phyloP scores from a whole-genome alignment of 23 red algal species.

The Gracilaria gracilis region DNA sequence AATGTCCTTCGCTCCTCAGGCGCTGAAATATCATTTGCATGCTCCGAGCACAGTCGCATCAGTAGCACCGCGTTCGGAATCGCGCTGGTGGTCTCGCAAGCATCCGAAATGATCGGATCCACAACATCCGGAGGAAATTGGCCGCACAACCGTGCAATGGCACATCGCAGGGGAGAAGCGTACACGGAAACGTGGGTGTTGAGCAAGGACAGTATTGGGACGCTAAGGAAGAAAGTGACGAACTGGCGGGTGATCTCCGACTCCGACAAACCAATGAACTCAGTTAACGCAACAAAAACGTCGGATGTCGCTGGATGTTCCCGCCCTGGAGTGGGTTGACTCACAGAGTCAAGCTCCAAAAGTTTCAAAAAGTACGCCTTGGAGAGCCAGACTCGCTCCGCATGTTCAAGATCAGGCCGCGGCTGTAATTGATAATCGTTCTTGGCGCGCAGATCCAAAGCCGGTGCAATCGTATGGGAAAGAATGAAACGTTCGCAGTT shows the following conservation, averaged over 20 bases:
- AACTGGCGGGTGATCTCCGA: conserved; percentile 63
- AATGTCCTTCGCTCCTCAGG: conserved; percentile 21
- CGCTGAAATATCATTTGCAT: conserved; percentile 20
- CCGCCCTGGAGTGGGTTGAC: conserved; percentile 34
- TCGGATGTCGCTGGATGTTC: conserved; percentile 54
- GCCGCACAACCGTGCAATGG: conserved; percentile 29
- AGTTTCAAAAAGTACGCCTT: conserved; percentile 68
- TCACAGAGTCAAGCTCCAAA: conserved; percentile 50
- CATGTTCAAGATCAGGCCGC: conserved; percentile 38
- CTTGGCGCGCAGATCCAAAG: conserved; percentile 40
- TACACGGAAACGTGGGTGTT: conserved; percentile 65
- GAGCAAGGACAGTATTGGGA: conserved; percentile 36
- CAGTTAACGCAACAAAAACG: conserved; percentile 48
- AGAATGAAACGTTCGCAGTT: conserved; percentile 76
- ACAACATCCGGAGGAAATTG: conserved; percentile 42
- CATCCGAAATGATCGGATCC: conserved; percentile 50
- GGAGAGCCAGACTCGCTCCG: conserved; percentile 61
- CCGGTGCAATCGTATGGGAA: conserved; percentile 43
- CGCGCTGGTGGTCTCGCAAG: conserved; percentile 48
- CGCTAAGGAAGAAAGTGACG: conserved; percentile 58
- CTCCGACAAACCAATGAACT: conserved; percentile 41
- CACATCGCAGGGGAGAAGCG: conserved; percentile 55
- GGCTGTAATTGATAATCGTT: conserved; percentile 54
- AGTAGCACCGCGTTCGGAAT: conserved; percentile 61
- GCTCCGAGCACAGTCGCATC: conserved; percentile 31